Evolutionary conservation across 2,329 filamentous ascomycete species (phyloP).

Genomic region (Gaeumannomyces tritici): DNA sequence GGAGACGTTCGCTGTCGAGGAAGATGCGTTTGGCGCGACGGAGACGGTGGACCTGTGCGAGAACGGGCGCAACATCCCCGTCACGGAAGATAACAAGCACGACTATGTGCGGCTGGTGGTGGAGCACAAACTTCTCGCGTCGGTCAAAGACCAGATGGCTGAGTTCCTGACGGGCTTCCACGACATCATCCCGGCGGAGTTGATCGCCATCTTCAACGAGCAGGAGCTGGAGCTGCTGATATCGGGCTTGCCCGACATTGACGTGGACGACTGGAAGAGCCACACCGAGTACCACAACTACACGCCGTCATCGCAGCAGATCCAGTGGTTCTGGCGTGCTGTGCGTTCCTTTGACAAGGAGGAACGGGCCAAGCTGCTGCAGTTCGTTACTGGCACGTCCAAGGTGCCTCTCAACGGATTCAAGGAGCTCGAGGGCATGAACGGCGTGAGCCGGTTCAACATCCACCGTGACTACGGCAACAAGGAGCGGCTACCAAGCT

Average conservation of each 20-base stretch:
- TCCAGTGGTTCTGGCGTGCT: slow-evolving; percentile 99
- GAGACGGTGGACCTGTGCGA: slow-evolving; percentile 79
- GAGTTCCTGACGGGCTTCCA: slow-evolving; percentile 93
- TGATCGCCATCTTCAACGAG: slow-evolving; percentile 97
- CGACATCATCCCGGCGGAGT: slow-evolving; percentile 89
- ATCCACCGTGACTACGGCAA: slow-evolving; percentile 96
- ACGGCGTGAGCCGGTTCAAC: slow-evolving; percentile 95
- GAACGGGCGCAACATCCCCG: slow-evolving; percentile 81
- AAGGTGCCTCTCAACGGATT: slow-evolving; percentile 98
- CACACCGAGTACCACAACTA: slow-evolving; percentile 99
- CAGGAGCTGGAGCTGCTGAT: slow-evolving; percentile 95
- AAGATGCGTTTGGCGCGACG: slow-evolving; percentile 86
- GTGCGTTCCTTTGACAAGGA: slow-evolving; percentile 97
- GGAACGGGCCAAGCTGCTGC: slow-evolving; percentile 90
- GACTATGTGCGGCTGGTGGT: slow-evolving; percentile 93
- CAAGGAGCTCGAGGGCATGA: slow-evolving; percentile 99
- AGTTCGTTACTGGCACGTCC: slow-evolving; percentile 96
- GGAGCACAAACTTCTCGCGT: slow-evolving; percentile 84
- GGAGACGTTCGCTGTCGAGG: slow-evolving; percentile 90
- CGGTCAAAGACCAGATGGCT: slow-evolving; percentile 90
- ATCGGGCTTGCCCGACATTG: slow-evolving; percentile 92
- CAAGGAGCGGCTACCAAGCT: slow-evolving; percentile 90
- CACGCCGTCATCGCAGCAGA: slow-evolving; percentile 84
- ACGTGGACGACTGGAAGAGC: slow-evolving; percentile 98
- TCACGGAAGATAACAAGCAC: slow-evolving; percentile 97